Conservation (phyloP, 257 asterid species). For the Jasminum sambac region DNA sequence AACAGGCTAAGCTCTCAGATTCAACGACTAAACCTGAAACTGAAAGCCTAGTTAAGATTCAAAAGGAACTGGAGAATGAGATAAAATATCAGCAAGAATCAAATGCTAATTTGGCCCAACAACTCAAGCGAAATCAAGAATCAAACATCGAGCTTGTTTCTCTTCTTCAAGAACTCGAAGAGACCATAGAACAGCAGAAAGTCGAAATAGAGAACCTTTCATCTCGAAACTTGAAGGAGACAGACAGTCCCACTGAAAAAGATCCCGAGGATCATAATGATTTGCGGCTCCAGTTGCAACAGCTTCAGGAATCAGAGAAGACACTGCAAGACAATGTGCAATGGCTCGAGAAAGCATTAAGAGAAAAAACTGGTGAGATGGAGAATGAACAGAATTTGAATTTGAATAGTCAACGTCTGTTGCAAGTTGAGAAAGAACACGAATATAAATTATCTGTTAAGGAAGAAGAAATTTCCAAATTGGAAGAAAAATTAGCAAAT, state of each 20-base stretch:
- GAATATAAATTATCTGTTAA: constrained; percentile 38
- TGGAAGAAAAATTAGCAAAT: constrained; percentile 41
- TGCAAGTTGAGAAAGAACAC: constrained; percentile 39
- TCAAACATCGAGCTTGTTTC: constrained; percentile 79
- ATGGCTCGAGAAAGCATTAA: constrained; percentile 41
- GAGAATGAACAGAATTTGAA: constrained; percentile 41
- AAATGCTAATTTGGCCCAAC: constrained; percentile 61
- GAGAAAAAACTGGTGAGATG: constrained; percentile 44
- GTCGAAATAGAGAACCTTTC: constrained; percentile 67
- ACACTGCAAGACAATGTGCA: constrained; percentile 37
- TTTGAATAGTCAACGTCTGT: constrained; percentile 35
- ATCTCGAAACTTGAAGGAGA: constrained; percentile 30
- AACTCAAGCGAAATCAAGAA: constrained; percentile 74
- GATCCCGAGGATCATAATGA: constrained; percentile 34
- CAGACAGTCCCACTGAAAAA: constrained; percentile 28
- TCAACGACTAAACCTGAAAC: constrained; percentile 40
- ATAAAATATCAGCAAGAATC: constrained; percentile 59
- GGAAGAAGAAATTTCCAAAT: constrained; percentile 48
- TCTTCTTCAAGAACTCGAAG: constrained; percentile 87
- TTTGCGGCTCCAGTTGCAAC: constrained; percentile 38
- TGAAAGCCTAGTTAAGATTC: constrained; percentile 39
- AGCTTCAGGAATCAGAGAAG: constrained; percentile 51
- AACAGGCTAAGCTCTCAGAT: constrained; percentile 33
- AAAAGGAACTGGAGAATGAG: constrained; percentile 63
- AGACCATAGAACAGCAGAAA: constrained; percentile 71